Percentiles rank a stretch among this genome's conserved stretches.
phyloP scores from a whole-genome alignment of 371 early-diverging fungal genomes.

The Nematocida sp. region DNA sequence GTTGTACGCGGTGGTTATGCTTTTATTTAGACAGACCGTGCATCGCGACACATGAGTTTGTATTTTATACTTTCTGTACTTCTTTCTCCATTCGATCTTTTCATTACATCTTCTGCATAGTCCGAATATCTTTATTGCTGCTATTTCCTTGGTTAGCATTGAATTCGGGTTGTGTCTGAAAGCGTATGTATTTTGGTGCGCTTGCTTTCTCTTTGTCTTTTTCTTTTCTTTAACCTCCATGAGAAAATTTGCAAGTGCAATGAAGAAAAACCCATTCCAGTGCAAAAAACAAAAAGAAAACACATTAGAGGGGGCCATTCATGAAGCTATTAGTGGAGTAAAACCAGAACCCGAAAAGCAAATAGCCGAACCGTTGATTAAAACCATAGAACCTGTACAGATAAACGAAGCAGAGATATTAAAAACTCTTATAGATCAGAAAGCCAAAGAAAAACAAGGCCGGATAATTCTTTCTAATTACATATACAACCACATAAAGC shows the following conservation, averaged over 20 bases:
- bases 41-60: slow-evolving; percentile 41
- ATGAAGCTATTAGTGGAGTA: background rate
- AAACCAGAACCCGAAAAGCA: background rate
- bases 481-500: slow-evolving; percentile 20
- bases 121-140: slow-evolving; percentile 25
- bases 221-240: slow-evolving; percentile 18
- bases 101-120: slow-evolving; percentile 54
- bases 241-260: slow-evolving; percentile 38
- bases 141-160: slow-evolving; percentile 44
- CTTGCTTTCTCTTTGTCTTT: slow-evolving; percentile 41
- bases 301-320: background rate
- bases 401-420: slow-evolving; percentile 30
- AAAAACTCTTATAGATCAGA: background rate
- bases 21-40: slow-evolving; percentile 45
- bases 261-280: slow-evolving; percentile 42
- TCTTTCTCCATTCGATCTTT: slow-evolving; percentile 50
- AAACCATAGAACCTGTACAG: background rate
- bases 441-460: background rate
- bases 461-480: background rate
- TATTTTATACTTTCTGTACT: slow-evolving; percentile 57
- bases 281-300: background rate
- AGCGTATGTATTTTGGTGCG: slow-evolving; percentile 52
- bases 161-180: slow-evolving; percentile 49
- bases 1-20: slow-evolving; percentile 48
- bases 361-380: background rate